Base-by-base conservation (phyloP, 1,139 yeast genomes). In the Candida buenavistaensis region DNA sequence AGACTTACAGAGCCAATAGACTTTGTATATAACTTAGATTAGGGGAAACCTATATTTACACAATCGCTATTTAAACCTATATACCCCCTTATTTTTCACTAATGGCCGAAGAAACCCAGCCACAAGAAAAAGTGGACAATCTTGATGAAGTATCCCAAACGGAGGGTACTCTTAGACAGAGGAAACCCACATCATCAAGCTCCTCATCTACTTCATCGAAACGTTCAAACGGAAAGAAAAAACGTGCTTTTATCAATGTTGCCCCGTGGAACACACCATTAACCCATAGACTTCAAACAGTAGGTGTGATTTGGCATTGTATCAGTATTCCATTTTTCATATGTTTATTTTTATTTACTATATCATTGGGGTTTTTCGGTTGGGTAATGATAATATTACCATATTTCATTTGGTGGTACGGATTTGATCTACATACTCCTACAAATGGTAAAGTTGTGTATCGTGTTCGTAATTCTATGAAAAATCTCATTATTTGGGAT, bases 221-320 rank as follows among this genome's bases (percentile, higher is more conserved):
- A 10, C 33, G 15, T 14, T 8, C 13, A 16, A 20, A 22, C n/a
- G 4, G 26, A 6, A 37, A 33, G 33, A 34, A 33, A 12, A 36
- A 32, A 15, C 36, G 39, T n/a, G 38, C 44, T 22, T 43, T 48
- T 21, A 38, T 68, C 30, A 55, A 69, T 41, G 53, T 70, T 36
- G 78, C 83, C 0, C 83, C 85, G 0, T 50, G 78, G 29, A 57
- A 63, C 25, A 75, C 80, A 1, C 86, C 90, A 1, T 46, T 78
- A 37, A 51, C 61, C 14, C 68, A 83, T 43, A 61, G 96, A 34
- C 54, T 83, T 21, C 84, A 88, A 51, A 87, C 92, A 1, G 51
- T 82, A 4, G 82, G 82, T 1, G 79, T 90, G 14, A 70, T 86
- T 4, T 78, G 87, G 80, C 96, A 89, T 57, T 78, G 85, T 3